phyloP scores from a whole-genome alignment of 1,139 yeast species.

The Pichia sp. region DNA sequence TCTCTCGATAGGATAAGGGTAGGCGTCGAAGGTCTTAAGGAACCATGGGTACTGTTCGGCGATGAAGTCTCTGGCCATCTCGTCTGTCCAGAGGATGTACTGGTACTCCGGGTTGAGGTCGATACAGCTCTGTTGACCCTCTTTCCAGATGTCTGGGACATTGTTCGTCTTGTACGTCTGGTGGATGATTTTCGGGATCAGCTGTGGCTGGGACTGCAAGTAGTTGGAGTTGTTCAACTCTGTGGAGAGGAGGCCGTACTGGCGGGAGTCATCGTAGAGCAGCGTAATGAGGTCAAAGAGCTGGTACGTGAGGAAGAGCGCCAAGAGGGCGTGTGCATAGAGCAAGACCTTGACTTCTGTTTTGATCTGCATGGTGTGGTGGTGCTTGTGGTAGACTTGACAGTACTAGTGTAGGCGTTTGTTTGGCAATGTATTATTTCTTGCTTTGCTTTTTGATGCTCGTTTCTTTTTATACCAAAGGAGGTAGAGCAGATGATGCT shows the following conservation, averaged over 20 bases:
- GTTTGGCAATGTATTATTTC: neutral
- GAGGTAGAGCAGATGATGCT: too few species aligned
- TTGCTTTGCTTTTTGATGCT: too few species aligned
- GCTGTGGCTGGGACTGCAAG: constrained; percentile 35
- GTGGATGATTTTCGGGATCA: constrained; percentile 87
- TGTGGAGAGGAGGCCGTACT: constrained; percentile 55
- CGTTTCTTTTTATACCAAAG: too few species aligned
- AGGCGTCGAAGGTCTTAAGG: constrained; percentile 67
- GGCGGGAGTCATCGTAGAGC: constrained; percentile 64
- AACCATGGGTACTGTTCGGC: constrained; percentile 83
- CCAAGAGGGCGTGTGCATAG: constrained; percentile 51
- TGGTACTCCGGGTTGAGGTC: constrained; percentile 82
- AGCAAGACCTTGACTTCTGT: constrained; percentile 59
- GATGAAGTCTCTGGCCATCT: constrained; percentile 73
- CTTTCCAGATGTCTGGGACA: constrained; percentile 77
- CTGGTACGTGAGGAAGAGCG: constrained; percentile 55
- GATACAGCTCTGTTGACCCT: constrained; percentile 71
- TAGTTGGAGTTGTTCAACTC: constrained; percentile 46
- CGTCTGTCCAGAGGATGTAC: constrained; percentile 89
- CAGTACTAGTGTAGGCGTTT: neutral
- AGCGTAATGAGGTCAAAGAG: constrained; percentile 73
- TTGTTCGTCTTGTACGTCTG: constrained; percentile 81
- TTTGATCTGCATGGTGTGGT: constrained; percentile 35
- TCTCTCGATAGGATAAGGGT: constrained; percentile 77
- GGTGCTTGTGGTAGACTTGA: neutral